Evolutionary conservation across 306 rosid species (phyloP).

Genomic region (Sechiopsis laciniata): DNA sequence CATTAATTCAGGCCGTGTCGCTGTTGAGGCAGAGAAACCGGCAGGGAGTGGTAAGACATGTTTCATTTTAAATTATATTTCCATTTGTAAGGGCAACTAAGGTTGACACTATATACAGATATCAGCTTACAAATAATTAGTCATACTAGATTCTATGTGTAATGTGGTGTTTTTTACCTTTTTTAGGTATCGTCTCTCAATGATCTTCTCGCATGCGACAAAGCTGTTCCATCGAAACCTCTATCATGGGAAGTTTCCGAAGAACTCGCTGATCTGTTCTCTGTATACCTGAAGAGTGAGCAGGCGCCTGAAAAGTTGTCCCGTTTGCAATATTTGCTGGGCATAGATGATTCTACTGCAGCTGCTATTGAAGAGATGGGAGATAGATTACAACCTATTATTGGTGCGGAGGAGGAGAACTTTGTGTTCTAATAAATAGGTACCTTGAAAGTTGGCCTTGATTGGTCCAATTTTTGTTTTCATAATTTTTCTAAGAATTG

Average conservation of each 20-base stretch:
- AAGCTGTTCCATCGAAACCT: conserved; percentile 47
- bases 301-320: conserved; percentile 63
- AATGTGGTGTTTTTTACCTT: neutral
- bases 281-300: conserved; percentile 59
- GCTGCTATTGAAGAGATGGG: conserved; percentile 59
- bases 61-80: conserved; percentile 12
- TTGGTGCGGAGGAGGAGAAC: conserved; percentile 64
- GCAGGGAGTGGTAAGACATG: conserved; percentile 63
- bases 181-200: conserved; percentile 54
- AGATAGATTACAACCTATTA: conserved; percentile 41
- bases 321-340: conserved; percentile 82
- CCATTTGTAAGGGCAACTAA: neutral
- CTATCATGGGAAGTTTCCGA: conserved; percentile 60
- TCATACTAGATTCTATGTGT: conserved; percentile 7
- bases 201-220: conserved; percentile 58
- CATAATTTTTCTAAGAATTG: neutral
- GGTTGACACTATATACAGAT: neutral
- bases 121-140: neutral
- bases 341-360: conserved; percentile 70
- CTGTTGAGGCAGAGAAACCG: conserved; percentile 75
- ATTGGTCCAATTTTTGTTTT: conserved; percentile 9
- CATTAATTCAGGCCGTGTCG: conserved; percentile 84
- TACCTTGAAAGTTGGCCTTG: conserved; percentile 7
- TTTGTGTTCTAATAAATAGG: conserved; percentile 51
- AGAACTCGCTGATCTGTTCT: conserved; percentile 77